These are phyloP conservation scores for Lecanicillium sp. DNA, from an alignment of 2,329 filamentous ascomycete species.

Conservation along the genomic window DNA sequence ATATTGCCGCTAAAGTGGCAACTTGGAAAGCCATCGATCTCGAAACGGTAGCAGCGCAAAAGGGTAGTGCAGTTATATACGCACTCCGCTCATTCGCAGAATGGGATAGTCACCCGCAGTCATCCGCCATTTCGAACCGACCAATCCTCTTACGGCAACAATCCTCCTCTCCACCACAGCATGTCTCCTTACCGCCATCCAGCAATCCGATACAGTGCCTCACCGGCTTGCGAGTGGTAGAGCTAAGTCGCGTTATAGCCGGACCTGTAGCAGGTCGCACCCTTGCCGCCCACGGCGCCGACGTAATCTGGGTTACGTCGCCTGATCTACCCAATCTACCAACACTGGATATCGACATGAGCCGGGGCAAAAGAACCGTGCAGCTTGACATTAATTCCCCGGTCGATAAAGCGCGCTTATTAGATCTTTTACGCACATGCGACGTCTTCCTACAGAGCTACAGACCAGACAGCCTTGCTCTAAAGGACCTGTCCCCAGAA, in stretches of 20 bases:
- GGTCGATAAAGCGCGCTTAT: constrained; percentile 41
- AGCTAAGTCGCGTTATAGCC: constrained; percentile 65
- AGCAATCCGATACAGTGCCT: constrained; percentile 23
- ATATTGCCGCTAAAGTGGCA: constrained; percentile 28
- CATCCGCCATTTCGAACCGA: constrained; percentile 30
- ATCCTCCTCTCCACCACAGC: constrained; percentile 3
- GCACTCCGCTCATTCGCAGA: constrained; percentile 39
- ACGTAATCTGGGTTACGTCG: constrained; percentile 61
- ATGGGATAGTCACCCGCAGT: constrained; percentile 43
- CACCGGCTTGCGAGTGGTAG: constrained; percentile 59
- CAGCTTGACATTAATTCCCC: constrained; percentile 50
- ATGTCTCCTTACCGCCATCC: neutral
- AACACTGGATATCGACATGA: constrained; percentile 58
- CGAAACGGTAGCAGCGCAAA: constrained; percentile 32
- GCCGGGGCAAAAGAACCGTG: constrained; percentile 56
- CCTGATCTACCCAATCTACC: constrained; percentile 55
- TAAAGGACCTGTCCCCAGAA: constrained; percentile 27
- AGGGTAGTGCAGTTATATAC: constrained; percentile 34
- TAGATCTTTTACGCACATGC: constrained; percentile 46
- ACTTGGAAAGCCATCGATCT: constrained; percentile 37
- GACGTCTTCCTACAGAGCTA: constrained; percentile 60
- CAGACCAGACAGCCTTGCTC: constrained; percentile 49
- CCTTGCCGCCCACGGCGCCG: constrained; percentile 62
- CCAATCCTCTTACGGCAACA: constrained; percentile 36
- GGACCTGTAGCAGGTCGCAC: constrained; percentile 59